A percentile compares a stretch with the other conserved stretches of the same genome.
Evolutionary conservation across 495 filamentous ascomycete species (phyloP).

Genomic region (Pseudoneurospora amorphoporcata): DNA sequence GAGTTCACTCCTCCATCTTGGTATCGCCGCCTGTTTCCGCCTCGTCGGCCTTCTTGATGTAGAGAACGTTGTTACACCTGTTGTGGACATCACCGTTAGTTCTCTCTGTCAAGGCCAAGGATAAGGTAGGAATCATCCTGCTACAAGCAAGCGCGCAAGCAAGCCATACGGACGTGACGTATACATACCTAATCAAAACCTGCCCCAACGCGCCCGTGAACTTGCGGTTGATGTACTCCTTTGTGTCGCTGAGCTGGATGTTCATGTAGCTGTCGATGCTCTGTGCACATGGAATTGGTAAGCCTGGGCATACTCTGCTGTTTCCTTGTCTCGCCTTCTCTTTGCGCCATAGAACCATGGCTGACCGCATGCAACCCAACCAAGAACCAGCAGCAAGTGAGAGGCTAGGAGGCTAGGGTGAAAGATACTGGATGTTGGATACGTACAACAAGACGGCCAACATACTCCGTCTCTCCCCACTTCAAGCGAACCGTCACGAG

Average conservation of each 20-base stretch:
- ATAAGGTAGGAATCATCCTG: too few species aligned
- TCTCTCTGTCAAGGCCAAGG: neutral
- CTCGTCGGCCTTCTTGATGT: constrained; percentile 64
- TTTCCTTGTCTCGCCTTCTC: neutral
- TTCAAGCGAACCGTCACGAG: constrained; percentile 86
- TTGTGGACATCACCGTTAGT: neutral
- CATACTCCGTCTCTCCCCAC: constrained; percentile 97
- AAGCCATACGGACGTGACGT: too few species aligned
- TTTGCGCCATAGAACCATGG: neutral
- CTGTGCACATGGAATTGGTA: constrained; percentile 3
- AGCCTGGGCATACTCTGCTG: neutral
- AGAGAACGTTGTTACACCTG: constrained; percentile 72
- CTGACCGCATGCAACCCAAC: neutral
- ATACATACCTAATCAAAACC: constrained; percentile 73
- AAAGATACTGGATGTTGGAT: neutral
- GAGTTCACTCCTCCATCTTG: constrained; percentile 45
- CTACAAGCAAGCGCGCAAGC: too few species aligned
- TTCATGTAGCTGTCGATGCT: constrained; percentile 97
- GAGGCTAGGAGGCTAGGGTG: neutral
- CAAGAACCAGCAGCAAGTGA: neutral
- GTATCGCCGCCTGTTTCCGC: constrained; percentile 38
- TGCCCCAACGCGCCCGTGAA: constrained; percentile 73
- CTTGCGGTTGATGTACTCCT: constrained; percentile 87
- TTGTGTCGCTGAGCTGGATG: constrained; percentile 76
- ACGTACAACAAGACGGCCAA: constrained; percentile 64